phyloP scores from a whole-genome alignment of 2,329 filamentous ascomycete genomes.

The Botrytis hyacinthi region DNA sequence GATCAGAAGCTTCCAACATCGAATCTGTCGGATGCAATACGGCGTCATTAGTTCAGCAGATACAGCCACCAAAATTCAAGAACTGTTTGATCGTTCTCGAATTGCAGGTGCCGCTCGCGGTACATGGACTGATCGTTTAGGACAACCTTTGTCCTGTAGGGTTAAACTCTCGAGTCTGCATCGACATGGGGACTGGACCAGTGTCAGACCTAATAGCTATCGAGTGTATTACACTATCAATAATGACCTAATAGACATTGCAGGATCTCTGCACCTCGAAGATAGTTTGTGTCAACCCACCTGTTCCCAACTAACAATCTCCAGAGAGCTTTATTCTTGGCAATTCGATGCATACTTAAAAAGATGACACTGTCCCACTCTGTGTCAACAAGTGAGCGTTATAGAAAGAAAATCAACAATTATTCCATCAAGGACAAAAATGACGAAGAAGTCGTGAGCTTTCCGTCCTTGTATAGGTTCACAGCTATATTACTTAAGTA shows the following conservation, averaged over 20 bases:
- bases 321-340: background rate
- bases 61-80: background rate
- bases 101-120: background rate
- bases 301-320: background rate
- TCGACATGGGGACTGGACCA: background rate
- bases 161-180: background rate
- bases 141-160: background rate
- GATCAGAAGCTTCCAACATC: background rate
- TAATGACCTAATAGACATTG: background rate
- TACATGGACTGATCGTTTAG: background rate
- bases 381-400: background rate
- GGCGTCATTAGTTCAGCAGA: background rate
- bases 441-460: background rate
- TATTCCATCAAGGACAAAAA: background rate
- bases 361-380: background rate
- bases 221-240: background rate
- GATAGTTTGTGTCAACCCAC: background rate
- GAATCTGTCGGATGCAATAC: background rate
- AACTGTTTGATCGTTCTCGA: background rate
- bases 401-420: background rate
- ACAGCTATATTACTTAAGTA: background rate
- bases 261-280: background rate
- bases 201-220: background rate
- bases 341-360: background rate
- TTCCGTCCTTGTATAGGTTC: background rate